Base-by-base conservation (phyloP, 202 grass and related monocot genomes). In the Hordeum pubiflorum region DNA sequence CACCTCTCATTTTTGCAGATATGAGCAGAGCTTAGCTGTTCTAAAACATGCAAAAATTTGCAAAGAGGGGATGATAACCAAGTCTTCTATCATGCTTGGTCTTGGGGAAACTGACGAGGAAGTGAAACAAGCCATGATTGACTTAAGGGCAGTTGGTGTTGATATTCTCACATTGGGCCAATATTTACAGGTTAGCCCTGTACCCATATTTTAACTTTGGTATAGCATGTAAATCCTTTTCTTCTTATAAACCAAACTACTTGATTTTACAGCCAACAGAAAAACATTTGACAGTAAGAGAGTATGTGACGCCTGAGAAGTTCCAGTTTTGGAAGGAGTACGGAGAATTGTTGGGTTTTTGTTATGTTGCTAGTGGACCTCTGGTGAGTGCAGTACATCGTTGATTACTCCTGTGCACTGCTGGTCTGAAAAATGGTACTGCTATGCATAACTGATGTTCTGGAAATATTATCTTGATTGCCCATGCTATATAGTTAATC, bases 11-110 rank as follows among this genome's bases (percentile, higher is more conserved):
- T 77, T 63, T 73, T 80, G 40, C 71, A 97, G 91, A 52, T 92
- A 94, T 72, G 94, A 91, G 41, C 94, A 94, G 78, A 97, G 94
- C 86, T 76, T 97, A 79, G 71, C 87, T 85, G 94, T 97, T 86
- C 81, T 94, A 59, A 89, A 90, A 81, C 89, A 97, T 81, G 94
- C 89, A 71, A 97, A 97, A 84, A 22, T 63, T 71, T 86, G 69
- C 89, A 92, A 91, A 63, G 87, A 92, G 36, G 85, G 87, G 22
- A 97, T 94, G 91, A 64, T 97, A 83, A 91, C 94, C 12, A 97
- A 92, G 77, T 97, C 91, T 50, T 97, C 94, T 63, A 90, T 97
- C 68, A 97, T 94, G 89, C 94, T 97, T 38, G 94, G 94, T 79
- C 94, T 97, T 85, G 91, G 94, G 81, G 89, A 97, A 71, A 89